Conservation (phyloP, 176 grass and related monocot genomes). For the Oropetium thomaeum region DNA sequence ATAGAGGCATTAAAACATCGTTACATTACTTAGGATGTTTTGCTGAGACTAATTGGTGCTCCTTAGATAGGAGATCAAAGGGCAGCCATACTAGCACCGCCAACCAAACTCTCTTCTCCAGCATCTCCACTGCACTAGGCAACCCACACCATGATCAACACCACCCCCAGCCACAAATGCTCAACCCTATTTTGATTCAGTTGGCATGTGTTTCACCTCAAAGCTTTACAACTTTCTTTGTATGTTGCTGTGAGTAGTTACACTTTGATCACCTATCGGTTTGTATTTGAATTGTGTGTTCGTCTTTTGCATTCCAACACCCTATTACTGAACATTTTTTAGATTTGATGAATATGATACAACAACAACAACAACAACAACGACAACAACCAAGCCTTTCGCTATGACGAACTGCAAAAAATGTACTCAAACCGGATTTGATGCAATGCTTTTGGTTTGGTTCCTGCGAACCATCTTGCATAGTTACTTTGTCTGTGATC, state of each 20-base stretch:
- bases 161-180: neutral
- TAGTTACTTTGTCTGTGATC: neutral
- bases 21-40: too few relatives aligned
- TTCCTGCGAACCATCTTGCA: too few relatives aligned
- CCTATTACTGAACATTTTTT: neutral
- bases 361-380: too few relatives aligned
- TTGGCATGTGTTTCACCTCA: neutral
- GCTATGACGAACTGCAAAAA: too few relatives aligned
- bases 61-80: too few relatives aligned
- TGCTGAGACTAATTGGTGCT: too few relatives aligned
- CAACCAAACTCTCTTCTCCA: neutral
- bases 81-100: too few relatives aligned
- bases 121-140: neutral
- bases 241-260: neutral
- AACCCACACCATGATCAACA: neutral
- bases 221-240: neutral
- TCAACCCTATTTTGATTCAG: neutral
- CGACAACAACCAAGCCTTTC: too few relatives aligned
- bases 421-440: neutral
- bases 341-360: neutral
- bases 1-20: too few relatives aligned
- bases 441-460: neutral
- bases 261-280: too few relatives aligned
- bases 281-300: too few relatives aligned
- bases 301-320: too few relatives aligned